Evolutionary conservation across 2,329 filamentous ascomycete species (phyloP).

Genomic region (Periconia macrospinosa): DNA sequence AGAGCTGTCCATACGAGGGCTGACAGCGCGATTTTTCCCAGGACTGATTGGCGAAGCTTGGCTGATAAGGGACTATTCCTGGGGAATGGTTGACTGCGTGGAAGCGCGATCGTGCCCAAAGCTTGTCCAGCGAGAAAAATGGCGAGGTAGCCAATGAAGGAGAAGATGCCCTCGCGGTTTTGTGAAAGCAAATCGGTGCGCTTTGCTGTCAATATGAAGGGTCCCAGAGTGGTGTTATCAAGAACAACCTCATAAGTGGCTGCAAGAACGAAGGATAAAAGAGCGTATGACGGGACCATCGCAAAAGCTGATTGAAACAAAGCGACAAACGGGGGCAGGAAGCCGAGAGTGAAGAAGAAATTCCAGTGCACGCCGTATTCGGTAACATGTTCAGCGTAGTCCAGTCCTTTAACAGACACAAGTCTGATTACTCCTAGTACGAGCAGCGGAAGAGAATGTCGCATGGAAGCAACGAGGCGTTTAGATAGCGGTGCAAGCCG

Average conservation of each 20-base stretch:
- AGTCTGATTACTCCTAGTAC: slow-evolving; percentile 79
- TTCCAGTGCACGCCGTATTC: slow-evolving; percentile 99
- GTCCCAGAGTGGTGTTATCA: slow-evolving; percentile 73
- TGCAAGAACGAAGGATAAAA: slow-evolving; percentile 70
- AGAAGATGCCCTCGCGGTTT: slow-evolving; percentile 95
- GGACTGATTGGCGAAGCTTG: slow-evolving; percentile 58
- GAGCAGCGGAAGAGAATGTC: slow-evolving; percentile 82
- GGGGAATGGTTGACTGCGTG: slow-evolving; percentile 52
- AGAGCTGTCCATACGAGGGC: slow-evolving; percentile 68
- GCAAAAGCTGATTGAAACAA: slow-evolving; percentile 73
- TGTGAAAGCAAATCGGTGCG: slow-evolving; percentile 78
- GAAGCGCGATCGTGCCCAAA: slow-evolving; percentile 77
- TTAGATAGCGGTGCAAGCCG: slow-evolving; percentile 53
- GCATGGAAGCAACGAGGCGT: slow-evolving; percentile 67
- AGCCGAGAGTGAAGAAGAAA: slow-evolving; percentile 94
- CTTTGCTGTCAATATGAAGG: slow-evolving; percentile 80
- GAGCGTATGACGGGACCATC: slow-evolving; percentile 74
- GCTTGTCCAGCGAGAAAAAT: slow-evolving; percentile 92
- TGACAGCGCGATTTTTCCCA: slow-evolving; percentile 67
- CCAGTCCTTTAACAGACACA: slow-evolving; percentile 86
- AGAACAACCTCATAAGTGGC: slow-evolving; percentile 74
- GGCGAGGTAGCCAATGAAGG: slow-evolving; percentile 88
- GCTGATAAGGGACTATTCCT: slow-evolving; percentile 47
- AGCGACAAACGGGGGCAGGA: slow-evolving; percentile 87
- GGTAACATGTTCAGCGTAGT: slow-evolving; percentile 95